Evolutionary conservation across 1,284 basidiomycete genomes (phyloP).

Genomic region (Singerocomus rubriflavus): DNA sequence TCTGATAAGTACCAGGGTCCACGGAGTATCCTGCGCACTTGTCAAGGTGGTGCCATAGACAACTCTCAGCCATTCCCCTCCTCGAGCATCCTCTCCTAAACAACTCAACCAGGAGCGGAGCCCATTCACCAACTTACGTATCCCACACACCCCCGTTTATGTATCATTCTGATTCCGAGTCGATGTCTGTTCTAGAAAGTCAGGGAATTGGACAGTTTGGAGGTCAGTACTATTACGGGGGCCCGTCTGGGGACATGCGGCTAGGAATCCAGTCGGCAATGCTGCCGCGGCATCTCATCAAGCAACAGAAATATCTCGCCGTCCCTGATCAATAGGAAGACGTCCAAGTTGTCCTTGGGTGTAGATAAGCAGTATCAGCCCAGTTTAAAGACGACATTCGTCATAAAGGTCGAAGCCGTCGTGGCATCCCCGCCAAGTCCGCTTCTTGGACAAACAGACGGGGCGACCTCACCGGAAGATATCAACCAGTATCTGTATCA

Average conservation of each 20-base stretch:
- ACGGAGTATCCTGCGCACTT: no score
- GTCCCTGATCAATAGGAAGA: constrained; percentile 23
- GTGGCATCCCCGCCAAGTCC: constrained; percentile 9
- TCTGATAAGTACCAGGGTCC: no score
- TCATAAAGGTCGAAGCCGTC: constrained; percentile 4
- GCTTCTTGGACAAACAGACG: constrained; percentile 26
- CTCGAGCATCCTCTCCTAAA: no score
- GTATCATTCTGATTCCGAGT: constrained; percentile 11
- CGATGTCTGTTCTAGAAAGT: background rate
- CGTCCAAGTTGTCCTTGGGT: background rate
- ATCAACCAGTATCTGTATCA: constrained; percentile 25
- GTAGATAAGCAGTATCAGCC: background rate
- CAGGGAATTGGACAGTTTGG: no score
- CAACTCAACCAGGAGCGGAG: constrained; percentile 4
- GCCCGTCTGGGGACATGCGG: no score
- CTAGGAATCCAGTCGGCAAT: no score
- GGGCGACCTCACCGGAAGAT: background rate
- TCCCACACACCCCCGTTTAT: constrained; percentile 17
- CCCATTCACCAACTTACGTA: constrained; percentile 17
- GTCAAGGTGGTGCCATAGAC: no score
- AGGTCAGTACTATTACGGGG: no score
- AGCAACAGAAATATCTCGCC: constrained; percentile 17
- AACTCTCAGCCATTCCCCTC: no score
- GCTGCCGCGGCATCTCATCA: constrained; percentile 1
- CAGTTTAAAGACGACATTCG: constrained; percentile 1